Base-by-base conservation (phyloP, 2,329 filamentous ascomycete genomes). In the Aspergillus fumigatus region DNA sequence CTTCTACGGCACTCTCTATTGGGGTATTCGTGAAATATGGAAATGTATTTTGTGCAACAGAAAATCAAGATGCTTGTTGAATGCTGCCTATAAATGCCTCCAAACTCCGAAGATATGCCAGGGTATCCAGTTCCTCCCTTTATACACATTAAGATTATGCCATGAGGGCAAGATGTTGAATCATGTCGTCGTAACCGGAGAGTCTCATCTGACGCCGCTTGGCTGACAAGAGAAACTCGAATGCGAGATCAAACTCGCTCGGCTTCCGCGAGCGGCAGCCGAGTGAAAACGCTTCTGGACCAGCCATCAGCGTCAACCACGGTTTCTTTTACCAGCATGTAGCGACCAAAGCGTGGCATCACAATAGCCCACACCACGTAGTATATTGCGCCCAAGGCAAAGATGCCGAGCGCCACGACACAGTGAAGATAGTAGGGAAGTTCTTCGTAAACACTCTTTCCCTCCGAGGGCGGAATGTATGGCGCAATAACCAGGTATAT, bases 251-350 rank as follows among this genome's bases (percentile, higher is more conserved):
- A 43, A n/a, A 35, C 43, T 47, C 19, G 51, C 23, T 55, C 47
- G n/a, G 53, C 57, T n/a, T 56, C 23, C 38, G 57, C 53, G 35
- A 66, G 38, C 7, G 81, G 79, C 59, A 75, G 68, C 56, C 68
- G 76, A 2, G 76, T 70, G 64, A 86, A 86, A 2, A 82, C 76
- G 53, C 75, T 83, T 32, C 82, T 75, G 62, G 84, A 84, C 85
- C 85, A 88, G 1, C 85, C 84, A 67, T 88, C 85, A 45, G 82
- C 77, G 58, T 84, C 82, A 7, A 87, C 70, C 1, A 79, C 68
- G 0, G 74, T 77, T 69, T 85, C 80, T 55, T 81, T 78, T 2
- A 84, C 77, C 9, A 88, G 75, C 62, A 82, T 77, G 64, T 88
- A 77, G 17, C 65, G 61, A 14, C 73, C 72, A 26, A 71, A 50